These are phyloP conservation scores for Eudorina sp. DNA, from an alignment of 139 green algal species.

Conservation along the genomic window DNA sequence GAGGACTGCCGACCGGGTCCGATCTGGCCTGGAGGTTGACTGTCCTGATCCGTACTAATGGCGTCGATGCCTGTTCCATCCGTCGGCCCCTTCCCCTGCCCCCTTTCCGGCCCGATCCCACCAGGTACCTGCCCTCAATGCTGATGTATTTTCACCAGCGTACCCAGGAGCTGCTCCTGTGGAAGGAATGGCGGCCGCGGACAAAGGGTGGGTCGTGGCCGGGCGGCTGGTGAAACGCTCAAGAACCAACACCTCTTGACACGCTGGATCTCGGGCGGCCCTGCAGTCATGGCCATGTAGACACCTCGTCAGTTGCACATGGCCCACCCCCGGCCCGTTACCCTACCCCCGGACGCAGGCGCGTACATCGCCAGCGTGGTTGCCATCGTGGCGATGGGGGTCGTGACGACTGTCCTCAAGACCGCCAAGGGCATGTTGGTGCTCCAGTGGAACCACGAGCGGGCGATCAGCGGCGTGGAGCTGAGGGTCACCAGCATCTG, in stretches of 20 bases:
- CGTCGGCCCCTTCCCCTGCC: too few relatives aligned
- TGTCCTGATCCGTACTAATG: too few relatives aligned
- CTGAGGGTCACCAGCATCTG: neutral
- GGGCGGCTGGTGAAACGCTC: neutral
- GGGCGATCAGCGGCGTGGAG: neutral
- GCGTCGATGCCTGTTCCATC: too few relatives aligned
- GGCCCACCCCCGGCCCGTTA: neutral
- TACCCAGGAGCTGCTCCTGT: conserved; percentile 60
- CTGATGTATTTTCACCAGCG: conserved; percentile 72
- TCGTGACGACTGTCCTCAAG: conserved; percentile 43
- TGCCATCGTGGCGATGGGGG: conserved; percentile 37
- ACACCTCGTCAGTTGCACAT: neutral
- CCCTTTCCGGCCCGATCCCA: neutral
- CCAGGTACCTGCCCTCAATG: conserved; percentile 64
- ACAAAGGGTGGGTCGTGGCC: conserved; percentile 18
- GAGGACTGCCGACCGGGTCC: too few relatives aligned
- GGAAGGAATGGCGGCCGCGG: conserved; percentile 57
- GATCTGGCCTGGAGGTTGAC: too few relatives aligned
- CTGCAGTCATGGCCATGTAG: neutral
- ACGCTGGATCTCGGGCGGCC: neutral
- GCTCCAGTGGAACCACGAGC: conserved; percentile 36
- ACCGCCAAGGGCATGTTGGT: conserved; percentile 34
- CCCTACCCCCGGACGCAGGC: neutral
- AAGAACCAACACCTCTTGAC: too few relatives aligned
- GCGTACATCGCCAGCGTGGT: conserved; percentile 46